phyloP scores from a whole-genome alignment of 345 rosid genomes.

The Gossypium rotundifolium region DNA sequence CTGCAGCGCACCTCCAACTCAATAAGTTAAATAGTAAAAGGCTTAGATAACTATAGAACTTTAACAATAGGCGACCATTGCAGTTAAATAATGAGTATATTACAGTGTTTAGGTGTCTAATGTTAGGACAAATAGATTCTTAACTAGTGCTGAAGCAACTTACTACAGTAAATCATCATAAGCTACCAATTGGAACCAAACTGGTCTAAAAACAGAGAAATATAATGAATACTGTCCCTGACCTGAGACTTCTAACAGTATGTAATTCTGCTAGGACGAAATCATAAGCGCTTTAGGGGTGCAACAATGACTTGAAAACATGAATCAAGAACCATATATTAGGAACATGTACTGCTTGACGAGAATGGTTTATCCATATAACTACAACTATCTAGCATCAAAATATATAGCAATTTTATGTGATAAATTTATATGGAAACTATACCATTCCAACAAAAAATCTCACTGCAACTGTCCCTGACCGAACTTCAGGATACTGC shows the following conservation, averaged over 20 bases:
- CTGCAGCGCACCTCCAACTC: slow-evolving; percentile 40
- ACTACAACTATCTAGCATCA: background rate
- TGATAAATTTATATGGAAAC: slow-evolving; percentile 5
- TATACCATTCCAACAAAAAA: slow-evolving; percentile 98
- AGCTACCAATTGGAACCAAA: background rate
- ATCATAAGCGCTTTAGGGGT: background rate
- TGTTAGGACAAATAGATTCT: background rate
- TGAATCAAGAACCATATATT: background rate
- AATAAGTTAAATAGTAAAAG: slow-evolving; percentile 15
- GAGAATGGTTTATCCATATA: background rate
- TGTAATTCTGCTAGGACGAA: background rate
- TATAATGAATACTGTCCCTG: background rate
- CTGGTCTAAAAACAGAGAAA: background rate
- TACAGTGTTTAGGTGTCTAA: background rate
- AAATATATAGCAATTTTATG: background rate
- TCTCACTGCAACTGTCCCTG: slow-evolving; percentile 78
- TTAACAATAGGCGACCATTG: background rate
- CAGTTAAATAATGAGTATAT: background rate
- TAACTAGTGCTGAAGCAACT: background rate
- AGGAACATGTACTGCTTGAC: background rate
- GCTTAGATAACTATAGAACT: background rate
- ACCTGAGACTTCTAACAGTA: background rate
- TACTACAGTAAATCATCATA: background rate
- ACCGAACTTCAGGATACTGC: slow-evolving; percentile 76
- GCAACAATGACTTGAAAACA: background rate